A percentile compares a stretch with the other conserved stretches of the same genome.
Conservation (phyloP, 129 eudicot species). For the Rutidosis leptorrhynchoides region DNA sequence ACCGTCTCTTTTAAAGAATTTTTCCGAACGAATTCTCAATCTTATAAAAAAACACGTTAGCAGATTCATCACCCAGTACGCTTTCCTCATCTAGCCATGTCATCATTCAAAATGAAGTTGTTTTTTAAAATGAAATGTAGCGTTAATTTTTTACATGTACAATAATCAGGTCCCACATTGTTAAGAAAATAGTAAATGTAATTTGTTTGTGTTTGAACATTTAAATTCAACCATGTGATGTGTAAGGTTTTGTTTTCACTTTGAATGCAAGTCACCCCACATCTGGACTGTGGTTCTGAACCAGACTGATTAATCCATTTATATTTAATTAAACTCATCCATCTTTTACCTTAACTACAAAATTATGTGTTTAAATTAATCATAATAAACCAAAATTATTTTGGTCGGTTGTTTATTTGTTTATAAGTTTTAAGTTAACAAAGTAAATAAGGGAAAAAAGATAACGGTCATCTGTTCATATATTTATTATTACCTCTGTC, state of each 20-base stretch:
- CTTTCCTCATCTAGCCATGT: too few relatives aligned
- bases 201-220: slow-evolving; percentile 11
- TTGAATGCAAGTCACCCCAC: slow-evolving; percentile 29
- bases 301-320: neutral
- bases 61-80: too few relatives aligned
- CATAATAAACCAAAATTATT: neutral
- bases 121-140: neutral
- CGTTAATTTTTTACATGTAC: neutral
- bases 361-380: neutral
- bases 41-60: too few relatives aligned
- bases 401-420: too few relatives aligned
- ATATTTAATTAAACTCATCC: neutral
- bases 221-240: slow-evolving; percentile 32
- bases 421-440: too few relatives aligned
- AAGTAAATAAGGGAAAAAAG: neutral
- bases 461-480: slow-evolving; percentile 11
- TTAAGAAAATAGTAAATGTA: neutral
- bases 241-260: slow-evolving; percentile 27
- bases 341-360: slow-evolving; percentile 10
- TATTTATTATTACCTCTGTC: neutral
- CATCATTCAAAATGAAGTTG: neutral
- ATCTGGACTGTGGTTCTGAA: slow-evolving; percentile 24
- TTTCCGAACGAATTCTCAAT: too few relatives aligned
- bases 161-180: slow-evolving; percentile 20
- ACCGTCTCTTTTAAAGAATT: too few relatives aligned